Evolutionary conservation across 1,284 basidiomycete genomes (phyloP).

Genomic region (Apiotrichum mycotoxinovorans): DNA sequence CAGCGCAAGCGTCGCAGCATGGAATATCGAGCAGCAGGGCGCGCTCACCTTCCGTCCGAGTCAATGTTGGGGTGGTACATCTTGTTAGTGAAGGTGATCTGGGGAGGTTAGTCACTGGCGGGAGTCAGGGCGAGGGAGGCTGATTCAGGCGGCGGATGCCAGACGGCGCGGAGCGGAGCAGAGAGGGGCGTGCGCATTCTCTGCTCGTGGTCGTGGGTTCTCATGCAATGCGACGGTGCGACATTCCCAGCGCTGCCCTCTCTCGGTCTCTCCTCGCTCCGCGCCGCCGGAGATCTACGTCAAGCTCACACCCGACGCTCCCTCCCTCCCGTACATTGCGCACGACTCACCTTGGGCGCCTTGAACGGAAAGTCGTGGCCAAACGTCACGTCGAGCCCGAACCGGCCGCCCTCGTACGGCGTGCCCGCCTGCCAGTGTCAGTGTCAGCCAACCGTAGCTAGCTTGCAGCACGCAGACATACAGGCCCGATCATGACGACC

Average conservation of each 20-base stretch:
- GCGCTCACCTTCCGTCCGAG: slow-evolving; percentile 67
- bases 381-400: slow-evolving; percentile 67
- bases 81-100: slow-evolving; percentile 89
- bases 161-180: no score
- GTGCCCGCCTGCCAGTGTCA: slow-evolving; percentile 59
- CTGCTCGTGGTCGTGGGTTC: no score
- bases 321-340: no score
- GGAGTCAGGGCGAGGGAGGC: neutral
- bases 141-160: no score
- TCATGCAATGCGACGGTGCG: neutral
- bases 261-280: no score
- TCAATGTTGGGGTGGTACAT: slow-evolving; percentile 63
- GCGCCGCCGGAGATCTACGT: no score
- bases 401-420: slow-evolving; percentile 80
- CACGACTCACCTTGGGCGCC: slow-evolving; percentile 64
- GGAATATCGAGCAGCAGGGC: no score
- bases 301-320: no score
- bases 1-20: neutral
- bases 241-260: no score
- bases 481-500: slow-evolving; percentile 70
- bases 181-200: neutral
- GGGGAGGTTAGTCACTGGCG: slow-evolving; percentile 1
- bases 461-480: slow-evolving; percentile 36
- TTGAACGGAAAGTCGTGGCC: slow-evolving; percentile 85
- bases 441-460: neutral